Base-by-base conservation (phyloP, 2,329 filamentous ascomycete genomes). In the Mycocentrospora acerina region DNA sequence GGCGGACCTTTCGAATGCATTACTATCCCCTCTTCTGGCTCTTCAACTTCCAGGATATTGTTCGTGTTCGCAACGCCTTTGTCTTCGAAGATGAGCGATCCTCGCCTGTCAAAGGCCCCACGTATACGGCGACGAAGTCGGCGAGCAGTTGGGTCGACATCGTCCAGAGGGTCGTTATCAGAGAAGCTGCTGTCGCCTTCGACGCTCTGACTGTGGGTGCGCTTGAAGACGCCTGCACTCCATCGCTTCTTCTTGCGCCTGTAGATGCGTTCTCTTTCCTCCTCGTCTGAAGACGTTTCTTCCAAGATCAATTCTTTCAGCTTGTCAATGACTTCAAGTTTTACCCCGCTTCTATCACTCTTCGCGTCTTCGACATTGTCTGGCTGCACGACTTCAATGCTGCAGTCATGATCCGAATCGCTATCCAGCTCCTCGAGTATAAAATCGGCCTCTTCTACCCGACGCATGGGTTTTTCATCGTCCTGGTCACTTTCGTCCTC, bases 201-300 rank as follows among this genome's bases (percentile, higher is more conserved):
- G 18, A 72, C 57, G 37, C 67, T 74, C 53, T 72, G 65, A 44
- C 68, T 72, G 54, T 74, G 66, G 30, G 59, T 70, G 29, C 73
- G 66, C 51, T 76, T 76, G 58, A 68, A 71, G 29, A 64, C 56
- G 7, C 69, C 65, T 15, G 61, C 56, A 31, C 69, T 71, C 62
- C 68, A 70, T 27, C 66, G 57, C 43, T 70, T 68, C 47, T 69
- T 71, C 44, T 68, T 69, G 26, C 53, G 55, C 38, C 48, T 40
- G 31, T 64, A 62, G 26, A 51, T 58, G 15, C 57, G 46, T 40
- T 57, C 49, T 34, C 58, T 48, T 39, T 59, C 51, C 31, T 64
- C 60, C 31, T 68, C 57, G 30, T 63, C 58, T 7, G 61, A 58
- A n/a, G 57, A 62, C 11, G 57, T 58, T 42, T 51, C 55, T 14